Evolutionary conservation across 805 yeast genomes (phyloP), one percentile per base, ranked within the genome.

Genomic region (Saccharomycopsis fibuligera): DNA sequence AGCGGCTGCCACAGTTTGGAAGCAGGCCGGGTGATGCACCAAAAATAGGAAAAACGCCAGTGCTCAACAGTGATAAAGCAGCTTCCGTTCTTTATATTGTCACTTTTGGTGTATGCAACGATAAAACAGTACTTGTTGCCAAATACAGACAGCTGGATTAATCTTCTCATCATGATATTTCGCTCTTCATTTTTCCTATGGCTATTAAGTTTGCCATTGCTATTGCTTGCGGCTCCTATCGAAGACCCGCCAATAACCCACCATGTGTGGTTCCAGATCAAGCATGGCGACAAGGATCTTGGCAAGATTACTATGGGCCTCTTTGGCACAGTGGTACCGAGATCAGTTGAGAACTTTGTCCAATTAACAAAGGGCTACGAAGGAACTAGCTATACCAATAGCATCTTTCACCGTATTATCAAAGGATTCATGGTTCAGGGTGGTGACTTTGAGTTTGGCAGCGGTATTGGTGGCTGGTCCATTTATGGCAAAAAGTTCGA

Each of bases 341-440:
- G 68, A 55, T 80, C 89, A 2, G 83, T 70, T 4, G 67, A 68
- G 48, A 83, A 83, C 67, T 83, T 83, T 60, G 71, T 70, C 40
- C 67, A 67, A 36, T 59, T 81, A 37, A 70, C 83, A 14, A 60
- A 62, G 19, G 73, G 63, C 68, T 76, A 44, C 67, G 64, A 50
- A 61, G 73, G 64, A 4, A 48, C 62, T 16, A 68, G 76, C 2
- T 86, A 83, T 69, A 68, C 72, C 57, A 74, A 73, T 53, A 75
- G 87, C 4, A 65, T 70, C 17, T 84, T 88, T 75, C 93, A 85
- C 67, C 75, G 90, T 53, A 79, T 88, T 44, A 81, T 85, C 54
- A 72, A 78, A 39, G 73, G 74, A 49, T 86, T 85, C 63, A 80
- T 86, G 83, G 75, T 89, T 57, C 95, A 86, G 68, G 95, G 96